Percentiles rank a stretch among this genome's conserved stretches.
Evolutionary conservation across 2,329 filamentous ascomycete species (phyloP).

Genomic region (Exophiala sp.): DNA sequence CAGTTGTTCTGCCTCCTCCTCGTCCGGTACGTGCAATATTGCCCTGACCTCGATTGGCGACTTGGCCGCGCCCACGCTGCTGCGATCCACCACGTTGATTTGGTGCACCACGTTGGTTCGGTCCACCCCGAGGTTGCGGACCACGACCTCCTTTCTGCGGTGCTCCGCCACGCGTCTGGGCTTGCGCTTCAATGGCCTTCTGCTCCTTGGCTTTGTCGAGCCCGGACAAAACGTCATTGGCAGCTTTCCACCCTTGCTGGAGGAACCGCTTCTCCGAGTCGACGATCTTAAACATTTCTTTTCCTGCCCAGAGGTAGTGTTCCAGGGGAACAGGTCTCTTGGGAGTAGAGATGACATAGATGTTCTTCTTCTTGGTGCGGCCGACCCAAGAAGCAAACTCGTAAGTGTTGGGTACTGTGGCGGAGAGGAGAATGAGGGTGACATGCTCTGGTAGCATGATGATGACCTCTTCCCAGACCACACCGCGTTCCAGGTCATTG

Average conservation of each 20-base stretch:
- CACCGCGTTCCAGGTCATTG: constrained; percentile 89
- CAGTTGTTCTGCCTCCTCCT: constrained; percentile 77
- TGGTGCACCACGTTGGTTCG: constrained; percentile 48
- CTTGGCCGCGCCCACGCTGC: constrained; percentile 49
- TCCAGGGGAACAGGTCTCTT: constrained; percentile 93
- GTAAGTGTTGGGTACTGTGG: constrained; percentile 93
- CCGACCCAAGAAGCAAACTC: constrained; percentile 99
- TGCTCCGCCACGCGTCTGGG: constrained; percentile 37
- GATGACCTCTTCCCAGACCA: constrained; percentile 99
- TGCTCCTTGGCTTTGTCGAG: constrained; percentile 66
- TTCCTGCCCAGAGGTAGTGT: constrained; percentile 93
- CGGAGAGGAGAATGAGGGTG: constrained; percentile 87
- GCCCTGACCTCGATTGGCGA: constrained; percentile 57
- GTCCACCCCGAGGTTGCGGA: constrained; percentile 49
- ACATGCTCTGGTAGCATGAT: constrained; percentile 99
- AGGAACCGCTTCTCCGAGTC: constrained; percentile 86
- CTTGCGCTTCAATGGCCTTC: constrained; percentile 46
- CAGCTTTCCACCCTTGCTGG: constrained; percentile 90
- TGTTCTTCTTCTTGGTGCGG: constrained; percentile 95
- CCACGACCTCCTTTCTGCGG: constrained; percentile 49
- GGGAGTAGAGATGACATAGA: constrained; percentile 95
- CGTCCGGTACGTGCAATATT: constrained; percentile 88
- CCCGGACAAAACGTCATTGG: constrained; percentile 72
- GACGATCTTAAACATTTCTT: constrained; percentile 89
- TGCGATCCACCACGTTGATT: constrained; percentile 47